Base-by-base conservation (phyloP, 257 asterid genomes). In the Nicotiana attenuata region DNA sequence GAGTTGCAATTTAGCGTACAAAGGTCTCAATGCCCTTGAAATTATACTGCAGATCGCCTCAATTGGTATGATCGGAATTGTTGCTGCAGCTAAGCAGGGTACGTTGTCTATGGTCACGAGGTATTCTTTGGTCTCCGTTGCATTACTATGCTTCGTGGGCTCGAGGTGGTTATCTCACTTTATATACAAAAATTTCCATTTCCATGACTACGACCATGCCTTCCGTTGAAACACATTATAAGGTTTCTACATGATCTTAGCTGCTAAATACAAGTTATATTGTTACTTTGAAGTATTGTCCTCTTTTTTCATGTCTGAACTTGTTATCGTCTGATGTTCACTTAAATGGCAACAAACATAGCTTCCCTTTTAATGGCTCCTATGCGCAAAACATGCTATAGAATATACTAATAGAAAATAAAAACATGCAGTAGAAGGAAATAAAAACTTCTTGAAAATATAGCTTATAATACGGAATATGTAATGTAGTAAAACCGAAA, bases 121-220 rank as follows among this genome's bases (percentile, higher is more conserved):
- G 71, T 90, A 89, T 56, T 16, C 83, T 38, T 69, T 92, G 78
- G 92, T 90, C 69, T 82, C 86, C 9, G 24, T 81, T 80, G 95
- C 97, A 61, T 81, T 92, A 5, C 26, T 96, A 26, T 91, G 95
- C 87, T 94, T 96, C 78, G 67, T 89, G 84, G 95, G 91, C 84
- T 92, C 97, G 9, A 93, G 88, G 85, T 92, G 96, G 97, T 88
- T 92, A 57, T 88, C 98, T 7, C 91, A 90, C 84, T 91, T 96
- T 80, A 82, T 91, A 84, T 89, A 91, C 97, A 92, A 87, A 81
- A 94, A 81, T 59, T 96, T 96, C 90, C 92, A 85, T 35, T 96
- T 86, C 90, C 99, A 96, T 81, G 97, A 96, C 89, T 94, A 96
- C 41, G 95, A 91, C 53, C 98, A 94, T 78, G 99, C 98, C 80